Evolutionary conservation across 164 flowering plant species (phyloP).

Genomic region (Umbellularia californica): DNA sequence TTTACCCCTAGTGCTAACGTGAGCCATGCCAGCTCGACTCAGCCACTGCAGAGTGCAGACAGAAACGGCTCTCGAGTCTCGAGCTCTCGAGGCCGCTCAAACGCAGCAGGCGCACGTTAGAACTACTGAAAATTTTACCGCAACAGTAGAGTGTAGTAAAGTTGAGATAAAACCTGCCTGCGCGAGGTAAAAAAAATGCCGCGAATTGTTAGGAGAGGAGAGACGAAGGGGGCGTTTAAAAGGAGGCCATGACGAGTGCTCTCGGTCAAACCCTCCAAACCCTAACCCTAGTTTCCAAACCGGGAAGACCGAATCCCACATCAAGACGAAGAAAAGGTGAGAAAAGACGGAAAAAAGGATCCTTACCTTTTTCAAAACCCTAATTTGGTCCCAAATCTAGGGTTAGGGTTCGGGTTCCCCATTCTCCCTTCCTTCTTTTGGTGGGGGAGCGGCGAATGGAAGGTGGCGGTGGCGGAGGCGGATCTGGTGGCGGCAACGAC

Average conservation of each 20-base stretch:
- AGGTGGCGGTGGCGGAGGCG: constrained; percentile 23
- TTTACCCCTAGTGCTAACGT: too few relatives aligned
- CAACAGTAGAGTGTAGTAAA: too few relatives aligned
- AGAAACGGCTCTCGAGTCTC: too few relatives aligned
- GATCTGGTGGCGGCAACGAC: constrained; percentile 68
- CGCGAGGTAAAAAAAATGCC: constrained; percentile 15
- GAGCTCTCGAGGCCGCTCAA: too few relatives aligned
- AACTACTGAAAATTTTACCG: too few relatives aligned
- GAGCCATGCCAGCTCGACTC: too few relatives aligned
- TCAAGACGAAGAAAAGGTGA: not conserved
- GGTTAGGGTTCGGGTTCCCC: not conserved
- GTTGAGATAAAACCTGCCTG: constrained; percentile 3
- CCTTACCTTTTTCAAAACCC: not conserved
- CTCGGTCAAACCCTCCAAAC: constrained; percentile 21
- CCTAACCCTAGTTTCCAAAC: constrained; percentile 16
- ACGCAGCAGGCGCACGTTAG: too few relatives aligned
- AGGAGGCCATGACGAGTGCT: constrained; percentile 12
- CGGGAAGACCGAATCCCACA: constrained; percentile 6
- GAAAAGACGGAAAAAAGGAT: too few relatives aligned
- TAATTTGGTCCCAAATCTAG: not conserved
- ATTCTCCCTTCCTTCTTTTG: not conserved
- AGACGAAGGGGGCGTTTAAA: constrained; percentile 10
- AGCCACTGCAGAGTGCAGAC: too few relatives aligned
- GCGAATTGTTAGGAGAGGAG: constrained; percentile 17
- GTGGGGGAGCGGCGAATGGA: constrained; percentile 3